A percentile compares a stretch with the other conserved stretches of the same genome.
phyloP scores from a whole-genome alignment of 306 rosid species.

The Sindora glabra region DNA sequence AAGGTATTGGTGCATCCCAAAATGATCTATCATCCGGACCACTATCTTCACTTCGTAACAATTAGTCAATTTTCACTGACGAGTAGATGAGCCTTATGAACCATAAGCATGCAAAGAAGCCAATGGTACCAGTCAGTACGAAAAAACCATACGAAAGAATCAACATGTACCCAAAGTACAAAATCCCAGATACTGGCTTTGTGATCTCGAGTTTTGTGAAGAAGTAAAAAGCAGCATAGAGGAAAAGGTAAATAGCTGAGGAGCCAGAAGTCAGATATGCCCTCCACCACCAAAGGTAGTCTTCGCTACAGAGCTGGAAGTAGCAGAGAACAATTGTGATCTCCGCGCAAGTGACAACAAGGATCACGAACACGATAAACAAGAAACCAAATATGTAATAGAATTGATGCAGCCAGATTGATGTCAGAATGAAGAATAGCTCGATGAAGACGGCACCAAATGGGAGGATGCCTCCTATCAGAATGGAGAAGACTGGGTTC shows the following conservation, averaged over 20 bases:
- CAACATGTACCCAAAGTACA: constrained; percentile 87
- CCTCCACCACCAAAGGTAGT: constrained; percentile 97
- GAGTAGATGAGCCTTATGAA: constrained; percentile 82
- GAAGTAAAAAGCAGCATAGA: constrained; percentile 83
- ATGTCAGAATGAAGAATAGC: constrained; percentile 91
- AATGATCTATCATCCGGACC: constrained; percentile 1
- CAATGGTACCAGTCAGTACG: constrained; percentile 80
- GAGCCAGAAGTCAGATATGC: constrained; percentile 89
- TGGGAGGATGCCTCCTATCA: constrained; percentile 88
- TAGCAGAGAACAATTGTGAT: constrained; percentile 89
- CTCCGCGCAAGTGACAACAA: constrained; percentile 86
- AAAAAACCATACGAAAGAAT: constrained; percentile 76
- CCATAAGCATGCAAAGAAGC: constrained; percentile 90
- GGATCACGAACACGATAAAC: constrained; percentile 80
- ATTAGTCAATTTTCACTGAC: constrained; percentile 76
- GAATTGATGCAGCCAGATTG: constrained; percentile 90
- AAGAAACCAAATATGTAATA: constrained; percentile 83
- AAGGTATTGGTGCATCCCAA: constrained; percentile 5
- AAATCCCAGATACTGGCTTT: constrained; percentile 75
- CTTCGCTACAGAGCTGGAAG: constrained; percentile 98
- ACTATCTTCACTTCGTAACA: constrained; percentile 3
- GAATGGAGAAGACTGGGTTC: constrained; percentile 53
- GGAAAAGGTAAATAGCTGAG: constrained; percentile 82
- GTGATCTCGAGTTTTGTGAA: constrained; percentile 84
- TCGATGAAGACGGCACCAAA: too few relatives aligned